Percentiles rank a stretch among this genome's conserved stretches.
Conservation (phyloP, 768 basidiomycete species). For the Boletus barrowsii region DNA sequence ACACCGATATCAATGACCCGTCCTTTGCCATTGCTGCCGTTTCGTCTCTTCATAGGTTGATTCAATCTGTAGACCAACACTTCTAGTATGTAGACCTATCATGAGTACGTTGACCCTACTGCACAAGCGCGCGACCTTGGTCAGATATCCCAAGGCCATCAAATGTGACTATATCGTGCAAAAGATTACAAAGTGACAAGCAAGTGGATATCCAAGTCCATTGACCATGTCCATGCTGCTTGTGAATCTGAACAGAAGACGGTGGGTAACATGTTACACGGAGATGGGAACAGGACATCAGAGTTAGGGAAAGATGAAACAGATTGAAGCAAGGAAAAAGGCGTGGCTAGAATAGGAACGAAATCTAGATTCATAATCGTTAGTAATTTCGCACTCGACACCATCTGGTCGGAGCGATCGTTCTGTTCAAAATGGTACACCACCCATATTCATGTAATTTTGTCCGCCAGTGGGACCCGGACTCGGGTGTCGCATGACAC, state of each 20-base stretch:
- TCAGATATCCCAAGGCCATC: slow-evolving; percentile 1
- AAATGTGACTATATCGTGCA: slow-evolving; percentile 5
- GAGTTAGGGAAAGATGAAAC: slow-evolving; percentile 13
- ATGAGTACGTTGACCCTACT: neutral
- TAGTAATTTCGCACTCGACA: slow-evolving; percentile 3
- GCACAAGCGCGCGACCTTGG: neutral
- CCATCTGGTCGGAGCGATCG: slow-evolving; percentile 6
- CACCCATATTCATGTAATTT: slow-evolving; percentile 44
- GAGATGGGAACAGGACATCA: slow-evolving; percentile 18
- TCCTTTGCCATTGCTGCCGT: slow-evolving; percentile 18
- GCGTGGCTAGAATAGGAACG: slow-evolving; percentile 13
- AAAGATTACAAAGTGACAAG: slow-evolving; percentile 53
- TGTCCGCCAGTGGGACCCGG: slow-evolving; percentile 52
- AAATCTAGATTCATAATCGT: slow-evolving; percentile 27
- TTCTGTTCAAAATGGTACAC: slow-evolving; percentile 29
- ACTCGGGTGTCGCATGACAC: slow-evolving; percentile 80
- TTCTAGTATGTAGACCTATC: neutral
- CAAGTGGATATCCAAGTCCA: slow-evolving; percentile 53
- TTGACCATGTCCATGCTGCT: slow-evolving; percentile 43
- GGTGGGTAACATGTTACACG: slow-evolving; percentile 30
- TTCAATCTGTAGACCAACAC: slow-evolving; percentile 5
- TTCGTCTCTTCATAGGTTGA: slow-evolving; percentile 17
- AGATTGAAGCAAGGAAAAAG: slow-evolving; percentile 16
- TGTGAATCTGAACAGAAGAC: slow-evolving; percentile 27
- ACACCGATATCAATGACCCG: slow-evolving; percentile 26